phyloP scores from a whole-genome alignment of 2,329 filamentous ascomycete genomes.

The Penicillium griseofulvum region DNA sequence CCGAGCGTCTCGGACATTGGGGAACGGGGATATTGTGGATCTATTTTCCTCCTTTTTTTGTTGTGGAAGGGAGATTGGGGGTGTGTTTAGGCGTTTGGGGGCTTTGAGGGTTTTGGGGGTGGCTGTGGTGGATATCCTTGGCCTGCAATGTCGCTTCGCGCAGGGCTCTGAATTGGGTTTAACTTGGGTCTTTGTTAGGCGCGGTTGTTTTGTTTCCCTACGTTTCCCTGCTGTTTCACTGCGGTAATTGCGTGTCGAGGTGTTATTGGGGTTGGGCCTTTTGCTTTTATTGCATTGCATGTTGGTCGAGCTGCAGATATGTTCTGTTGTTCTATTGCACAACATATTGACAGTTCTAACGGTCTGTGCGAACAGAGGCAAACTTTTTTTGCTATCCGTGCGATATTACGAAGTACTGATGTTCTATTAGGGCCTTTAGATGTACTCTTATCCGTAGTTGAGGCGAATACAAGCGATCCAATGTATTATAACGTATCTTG shows the following conservation, averaged over 20 bases:
- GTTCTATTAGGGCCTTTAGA: too few relatives aligned
- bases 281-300: not conserved
- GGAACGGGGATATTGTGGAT: not conserved
- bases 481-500: too few relatives aligned
- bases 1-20: not conserved
- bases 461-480: too few relatives aligned
- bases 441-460: too few relatives aligned
- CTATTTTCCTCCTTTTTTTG: not conserved
- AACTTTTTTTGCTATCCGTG: not conserved
- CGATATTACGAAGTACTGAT: not conserved
- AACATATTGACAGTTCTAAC: not conserved
- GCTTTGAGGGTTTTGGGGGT: not conserved
- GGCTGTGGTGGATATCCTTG: too few relatives aligned
- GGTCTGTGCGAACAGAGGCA: conserved; percentile 1
- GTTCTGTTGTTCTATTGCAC: not conserved
- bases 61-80: not conserved
- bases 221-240: too few relatives aligned
- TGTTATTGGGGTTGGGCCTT: not conserved
- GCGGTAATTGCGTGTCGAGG: not conserved
- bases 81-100: not conserved
- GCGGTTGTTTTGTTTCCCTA: not conserved
- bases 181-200: not conserved
- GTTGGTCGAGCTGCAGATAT: not conserved
- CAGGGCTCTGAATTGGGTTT: not conserved
- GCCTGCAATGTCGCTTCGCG: too few relatives aligned